phyloP scores from a whole-genome alignment of 306 rosid species.

The Sophora flavescens region DNA sequence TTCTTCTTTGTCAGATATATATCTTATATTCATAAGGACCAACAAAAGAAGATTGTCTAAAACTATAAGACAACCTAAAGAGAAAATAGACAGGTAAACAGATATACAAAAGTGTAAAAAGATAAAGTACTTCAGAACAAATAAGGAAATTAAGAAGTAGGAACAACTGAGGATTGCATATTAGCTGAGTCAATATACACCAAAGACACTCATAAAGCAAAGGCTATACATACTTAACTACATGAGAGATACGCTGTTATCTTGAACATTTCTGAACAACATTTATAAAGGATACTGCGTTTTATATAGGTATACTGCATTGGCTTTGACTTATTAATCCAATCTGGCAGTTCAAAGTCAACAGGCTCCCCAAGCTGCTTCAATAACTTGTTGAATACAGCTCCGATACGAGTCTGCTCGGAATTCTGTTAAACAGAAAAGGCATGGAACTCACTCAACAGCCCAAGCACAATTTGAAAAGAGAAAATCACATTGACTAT shows the following conservation, averaged over 20 bases:
- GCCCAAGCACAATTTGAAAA: constrained; percentile 19
- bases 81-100: constrained; percentile 32
- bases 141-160: background rate
- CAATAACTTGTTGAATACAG: constrained; percentile 76
- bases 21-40: constrained; percentile 68
- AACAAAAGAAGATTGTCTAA: constrained; percentile 48
- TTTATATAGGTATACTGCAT: constrained; percentile 71
- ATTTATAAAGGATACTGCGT: constrained; percentile 87
- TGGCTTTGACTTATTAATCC: constrained; percentile 67
- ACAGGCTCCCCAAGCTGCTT: constrained; percentile 75
- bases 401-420: constrained; percentile 61
- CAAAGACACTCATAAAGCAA: constrained; percentile 8
- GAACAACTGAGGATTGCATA: constrained; percentile 29
- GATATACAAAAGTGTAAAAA: background rate
- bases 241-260: background rate
- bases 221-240: constrained; percentile 1
- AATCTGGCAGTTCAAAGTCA: constrained; percentile 91
- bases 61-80: constrained; percentile 6
- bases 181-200: constrained; percentile 26
- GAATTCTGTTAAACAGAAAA: constrained; percentile 61
- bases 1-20: constrained; percentile 86
- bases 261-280: background rate
- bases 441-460: constrained; percentile 41
- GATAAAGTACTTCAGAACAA: constrained; percentile 15
- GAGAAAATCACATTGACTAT: constrained; percentile 5